Evolutionary conservation across 352 stramenopile species (phyloP).

Genomic region (Phytophthora hybrid): DNA sequence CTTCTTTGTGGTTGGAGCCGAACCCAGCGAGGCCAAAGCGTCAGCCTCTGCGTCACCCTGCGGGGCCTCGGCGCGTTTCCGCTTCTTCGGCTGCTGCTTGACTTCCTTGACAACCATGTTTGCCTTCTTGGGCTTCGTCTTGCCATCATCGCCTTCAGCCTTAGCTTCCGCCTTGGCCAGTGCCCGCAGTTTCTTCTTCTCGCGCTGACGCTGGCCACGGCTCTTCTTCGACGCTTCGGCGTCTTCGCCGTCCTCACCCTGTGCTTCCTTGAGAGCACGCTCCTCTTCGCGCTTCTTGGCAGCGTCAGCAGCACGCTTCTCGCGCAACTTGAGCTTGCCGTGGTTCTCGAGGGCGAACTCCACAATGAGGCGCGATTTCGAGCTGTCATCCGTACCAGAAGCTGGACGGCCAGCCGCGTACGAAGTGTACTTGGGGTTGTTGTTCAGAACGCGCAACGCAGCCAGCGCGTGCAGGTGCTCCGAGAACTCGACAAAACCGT

Average conservation of each 20-base stretch:
- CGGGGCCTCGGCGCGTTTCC: slow-evolving; percentile 41
- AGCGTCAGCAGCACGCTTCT: slow-evolving; percentile 76
- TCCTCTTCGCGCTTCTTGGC: slow-evolving; percentile 80
- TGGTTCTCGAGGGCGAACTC: slow-evolving; percentile 92
- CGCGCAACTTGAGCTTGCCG: slow-evolving; percentile 87
- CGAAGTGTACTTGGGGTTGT: slow-evolving; percentile 94
- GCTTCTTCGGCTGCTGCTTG: slow-evolving; percentile 55
- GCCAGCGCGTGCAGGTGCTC: slow-evolving; percentile 96
- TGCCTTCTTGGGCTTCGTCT: slow-evolving; percentile 47
- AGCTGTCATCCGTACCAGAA: slow-evolving; percentile 50
- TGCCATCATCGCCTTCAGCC: slow-evolving; percentile 22
- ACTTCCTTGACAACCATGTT: slow-evolving; percentile 42
- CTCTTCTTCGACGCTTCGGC: slow-evolving; percentile 63
- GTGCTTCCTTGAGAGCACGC: slow-evolving; percentile 65
- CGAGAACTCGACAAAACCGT: slow-evolving; percentile 98
- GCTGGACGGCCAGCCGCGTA: slow-evolving; percentile 62
- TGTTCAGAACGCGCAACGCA: slow-evolving; percentile 97
- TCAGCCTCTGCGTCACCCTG: slow-evolving; percentile 35
- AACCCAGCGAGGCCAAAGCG: slow-evolving; percentile 28
- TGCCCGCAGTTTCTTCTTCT: slow-evolving; percentile 71
- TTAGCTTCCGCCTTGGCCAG: slow-evolving; percentile 41
- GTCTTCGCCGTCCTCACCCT: slow-evolving; percentile 53
- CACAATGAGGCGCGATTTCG: slow-evolving; percentile 87
- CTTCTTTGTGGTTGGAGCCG: slow-evolving; percentile 36
- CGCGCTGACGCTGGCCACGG: slow-evolving; percentile 76